Percentiles rank a stretch among this genome's conserved stretches.
These are phyloP conservation scores for Cyberlindnera nakhonratchasimensis DNA, from an alignment of 805 yeast genomes.

Conservation along the genomic window DNA sequence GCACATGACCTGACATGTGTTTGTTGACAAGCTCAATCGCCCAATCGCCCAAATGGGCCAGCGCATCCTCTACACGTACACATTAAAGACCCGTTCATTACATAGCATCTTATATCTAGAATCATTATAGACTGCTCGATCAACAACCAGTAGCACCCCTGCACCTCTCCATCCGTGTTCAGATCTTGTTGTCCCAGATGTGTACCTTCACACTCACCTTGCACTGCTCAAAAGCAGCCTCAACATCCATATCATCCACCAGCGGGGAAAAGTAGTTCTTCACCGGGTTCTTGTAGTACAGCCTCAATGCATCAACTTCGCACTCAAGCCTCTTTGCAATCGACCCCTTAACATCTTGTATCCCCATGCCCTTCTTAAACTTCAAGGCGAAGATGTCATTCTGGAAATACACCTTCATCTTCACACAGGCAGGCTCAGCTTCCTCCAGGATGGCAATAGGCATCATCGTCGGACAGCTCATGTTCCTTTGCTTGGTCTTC, in stretches of 20 bases:
- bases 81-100: no score
- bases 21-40: no score
- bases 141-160: no score
- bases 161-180: no score
- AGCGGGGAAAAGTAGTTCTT: constrained; percentile 22
- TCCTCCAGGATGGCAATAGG: no score
- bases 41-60: no score
- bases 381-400: constrained; percentile 29
- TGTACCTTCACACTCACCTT: constrained; percentile 15
- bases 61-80: no score
- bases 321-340: constrained; percentile 27
- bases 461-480: constrained; percentile 1
- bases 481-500: constrained; percentile 2
- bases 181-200: constrained; percentile 12
- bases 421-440: constrained; percentile 7
- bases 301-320: constrained; percentile 12
- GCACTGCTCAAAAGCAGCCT: constrained; percentile 14
- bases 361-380: constrained; percentile 5
- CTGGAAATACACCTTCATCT: constrained; percentile 24
- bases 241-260: constrained; percentile 21
- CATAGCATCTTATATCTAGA: no score
- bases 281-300: constrained; percentile 19
- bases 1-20: no score
- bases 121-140: no score
- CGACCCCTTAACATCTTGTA: constrained; percentile 16